Evolutionary conservation across 768 basidiomycete genomes (phyloP).

Genomic region (Naganishia friedmannii): DNA sequence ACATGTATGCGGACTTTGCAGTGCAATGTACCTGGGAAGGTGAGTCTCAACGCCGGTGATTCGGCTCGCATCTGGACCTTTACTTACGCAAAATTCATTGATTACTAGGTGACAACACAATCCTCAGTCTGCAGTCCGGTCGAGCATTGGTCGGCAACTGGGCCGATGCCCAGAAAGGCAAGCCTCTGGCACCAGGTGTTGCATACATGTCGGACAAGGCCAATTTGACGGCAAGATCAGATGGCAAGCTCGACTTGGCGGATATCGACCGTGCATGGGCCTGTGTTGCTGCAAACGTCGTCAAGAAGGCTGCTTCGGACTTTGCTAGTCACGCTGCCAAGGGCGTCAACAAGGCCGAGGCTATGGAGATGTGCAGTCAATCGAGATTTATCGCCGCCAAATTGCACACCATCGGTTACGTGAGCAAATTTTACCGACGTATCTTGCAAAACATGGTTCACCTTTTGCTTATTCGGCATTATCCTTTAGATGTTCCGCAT

Average conservation of each 20-base stretch:
- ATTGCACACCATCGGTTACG: slow-evolving; percentile 50
- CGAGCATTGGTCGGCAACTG: slow-evolving; percentile 50
- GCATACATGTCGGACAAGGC: slow-evolving; percentile 52
- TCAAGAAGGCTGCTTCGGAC: slow-evolving; percentile 53
- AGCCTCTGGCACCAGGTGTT: slow-evolving; percentile 52
- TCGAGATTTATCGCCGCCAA: slow-evolving; percentile 55
- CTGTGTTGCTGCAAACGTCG: slow-evolving; percentile 53
- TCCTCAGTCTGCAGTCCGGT: slow-evolving; percentile 52
- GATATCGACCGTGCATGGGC: slow-evolving; percentile 53
- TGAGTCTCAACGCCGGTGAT: not conserved
- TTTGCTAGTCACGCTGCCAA: slow-evolving; percentile 48
- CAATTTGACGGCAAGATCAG: slow-evolving; percentile 46
- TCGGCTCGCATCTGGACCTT: too few relatives aligned
- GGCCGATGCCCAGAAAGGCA: slow-evolving; percentile 52
- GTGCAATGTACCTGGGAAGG: slow-evolving; percentile 54
- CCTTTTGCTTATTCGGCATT: slow-evolving; percentile 13
- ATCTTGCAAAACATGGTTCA: not conserved
- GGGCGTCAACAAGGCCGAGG: slow-evolving; percentile 52
- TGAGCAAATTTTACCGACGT: not conserved
- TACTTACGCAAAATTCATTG: too few relatives aligned
- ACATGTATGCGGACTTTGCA: slow-evolving; percentile 54
- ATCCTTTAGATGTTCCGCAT: slow-evolving; percentile 51
- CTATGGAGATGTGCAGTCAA: slow-evolving; percentile 54
- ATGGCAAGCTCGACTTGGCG: slow-evolving; percentile 46
- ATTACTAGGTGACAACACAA: slow-evolving; percentile 52